Evolutionary conservation across 2,329 filamentous ascomycete species (phyloP).

Genomic region (Microcyclospora tardicrescens): DNA sequence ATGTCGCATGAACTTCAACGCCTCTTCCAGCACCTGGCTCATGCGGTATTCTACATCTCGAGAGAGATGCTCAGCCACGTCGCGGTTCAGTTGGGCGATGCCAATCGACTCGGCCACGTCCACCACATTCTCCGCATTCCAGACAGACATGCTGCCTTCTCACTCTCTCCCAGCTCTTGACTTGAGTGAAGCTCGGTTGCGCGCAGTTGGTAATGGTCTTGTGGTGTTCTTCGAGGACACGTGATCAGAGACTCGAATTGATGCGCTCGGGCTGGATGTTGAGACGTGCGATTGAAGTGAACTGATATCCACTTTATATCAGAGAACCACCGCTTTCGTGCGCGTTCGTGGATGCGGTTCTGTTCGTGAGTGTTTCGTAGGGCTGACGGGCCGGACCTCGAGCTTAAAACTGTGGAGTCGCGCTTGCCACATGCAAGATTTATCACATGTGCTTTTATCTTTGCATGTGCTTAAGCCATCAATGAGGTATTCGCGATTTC

Average conservation of each 20-base stretch:
- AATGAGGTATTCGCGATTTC: too few relatives aligned
- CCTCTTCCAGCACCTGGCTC: conserved; percentile 84
- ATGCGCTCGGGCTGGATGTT: background rate
- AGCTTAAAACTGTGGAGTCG: too few relatives aligned
- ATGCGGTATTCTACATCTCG: conserved; percentile 94
- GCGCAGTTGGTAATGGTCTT: background rate
- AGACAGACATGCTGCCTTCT: conserved; percentile 52
- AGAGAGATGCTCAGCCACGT: conserved; percentile 73
- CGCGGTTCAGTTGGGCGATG: conserved; percentile 66
- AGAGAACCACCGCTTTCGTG: background rate
- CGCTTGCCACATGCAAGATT: too few relatives aligned
- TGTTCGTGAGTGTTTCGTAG: too few relatives aligned
- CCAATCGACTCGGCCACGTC: conserved; percentile 96
- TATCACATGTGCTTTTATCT: too few relatives aligned
- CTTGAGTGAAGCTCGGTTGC: background rate
- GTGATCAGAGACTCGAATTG: background rate
- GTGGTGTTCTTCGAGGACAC: background rate
- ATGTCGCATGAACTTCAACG: conserved; percentile 91
- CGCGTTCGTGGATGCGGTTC: background rate
- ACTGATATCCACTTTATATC: background rate
- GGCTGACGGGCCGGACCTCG: too few relatives aligned
- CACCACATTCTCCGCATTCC: conserved; percentile 91
- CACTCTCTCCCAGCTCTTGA: background rate
- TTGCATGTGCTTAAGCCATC: too few relatives aligned
- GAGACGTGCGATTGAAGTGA: background rate